These are phyloP conservation scores for Cutaneotrichosporon dermatis DNA, from an alignment of 1,284 basidiomycete species.

Conservation along the genomic window DNA sequence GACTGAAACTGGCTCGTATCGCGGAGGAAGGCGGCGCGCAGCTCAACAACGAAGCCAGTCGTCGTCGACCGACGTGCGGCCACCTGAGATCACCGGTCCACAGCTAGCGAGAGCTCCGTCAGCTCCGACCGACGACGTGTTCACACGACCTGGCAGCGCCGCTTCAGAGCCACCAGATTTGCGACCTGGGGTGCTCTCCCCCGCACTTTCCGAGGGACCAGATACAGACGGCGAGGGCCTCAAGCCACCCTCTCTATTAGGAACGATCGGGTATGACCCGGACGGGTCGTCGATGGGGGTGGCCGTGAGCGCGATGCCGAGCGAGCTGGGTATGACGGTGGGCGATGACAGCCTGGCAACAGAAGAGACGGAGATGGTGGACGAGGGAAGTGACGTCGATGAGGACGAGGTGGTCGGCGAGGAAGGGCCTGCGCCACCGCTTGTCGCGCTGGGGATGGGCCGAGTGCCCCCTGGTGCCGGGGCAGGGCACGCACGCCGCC, in stretches of 20 bases:
- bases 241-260: constrained; percentile 11
- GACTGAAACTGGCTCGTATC: neutral
- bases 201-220: constrained; percentile 21
- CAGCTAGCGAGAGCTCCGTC: neutral
- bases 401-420: constrained; percentile 33
- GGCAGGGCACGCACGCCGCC: neutral
- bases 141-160: constrained; percentile 1
- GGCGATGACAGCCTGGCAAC: constrained; percentile 15
- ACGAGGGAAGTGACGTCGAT: constrained; percentile 25
- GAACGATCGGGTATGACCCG: constrained; percentile 58
- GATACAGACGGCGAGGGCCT: constrained; percentile 49
- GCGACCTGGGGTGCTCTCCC: neutral
- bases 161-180: neutral
- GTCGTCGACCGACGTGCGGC: neutral
- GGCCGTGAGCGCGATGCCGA: constrained; percentile 18
- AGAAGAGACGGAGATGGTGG: constrained; percentile 38
- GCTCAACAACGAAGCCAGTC: neutral
- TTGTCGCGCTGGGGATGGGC: neutral
- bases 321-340: constrained; percentile 23
- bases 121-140: constrained; percentile 22
- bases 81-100: neutral
- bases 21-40: constrained; percentile 5
- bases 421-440: constrained; percentile 13
- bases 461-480: too few species aligned
- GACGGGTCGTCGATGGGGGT: constrained; percentile 22